Base-by-base conservation (phyloP, 352 stramenopile genomes). In the Pythium periplocum region DNA sequence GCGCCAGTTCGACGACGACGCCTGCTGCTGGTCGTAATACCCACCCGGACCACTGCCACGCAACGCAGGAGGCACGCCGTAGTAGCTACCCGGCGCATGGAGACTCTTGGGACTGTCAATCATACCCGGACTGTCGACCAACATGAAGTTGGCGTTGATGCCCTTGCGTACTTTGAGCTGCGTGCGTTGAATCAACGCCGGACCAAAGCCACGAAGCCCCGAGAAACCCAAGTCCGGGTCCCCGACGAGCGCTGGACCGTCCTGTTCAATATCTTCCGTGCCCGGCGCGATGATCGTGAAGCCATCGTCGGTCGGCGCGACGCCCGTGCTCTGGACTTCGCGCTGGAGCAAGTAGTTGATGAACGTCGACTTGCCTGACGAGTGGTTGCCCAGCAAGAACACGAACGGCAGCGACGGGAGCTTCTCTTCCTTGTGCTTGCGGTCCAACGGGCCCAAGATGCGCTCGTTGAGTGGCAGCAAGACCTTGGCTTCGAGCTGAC, bases 251-350 rank as follows among this genome's bases (percentile, higher is more conserved):
- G 81, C 83, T 1, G 96, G 95, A 5, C 97, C 96, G 65, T 99
- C 97, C 64, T 98, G 94, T 68, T 99, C 97, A 30, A 97, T 87
- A 71, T 99, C 97, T n/a, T 88, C 73, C 0, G 78, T 74, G 9
- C 97, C 97, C 2, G 97, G 97, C 6, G 96, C 95, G 63, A 99
- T 99, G 59, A 99, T 98, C 7, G 97, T 99, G 69, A 99, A 98
- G 34, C 93, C 93, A 72, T 99, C 97, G 78, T 99, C 97, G 0
- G 97, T 99, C 6, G 97, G 97, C n/a, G 97, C 97, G 8, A 99
- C 97, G n/a, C 97, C 97, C 3, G 97, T 97, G 40, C 84, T 98
- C 85, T 99, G 97, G 51, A 99, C 88, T 34, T 93, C 74, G 11
- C 96, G 78, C 55, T 97, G 83, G 26, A 98, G 62, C 35, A 99